phyloP scores from a whole-genome alignment of 371 early-diverging fungal species.

The Lichtheimia corymbifera region DNA sequence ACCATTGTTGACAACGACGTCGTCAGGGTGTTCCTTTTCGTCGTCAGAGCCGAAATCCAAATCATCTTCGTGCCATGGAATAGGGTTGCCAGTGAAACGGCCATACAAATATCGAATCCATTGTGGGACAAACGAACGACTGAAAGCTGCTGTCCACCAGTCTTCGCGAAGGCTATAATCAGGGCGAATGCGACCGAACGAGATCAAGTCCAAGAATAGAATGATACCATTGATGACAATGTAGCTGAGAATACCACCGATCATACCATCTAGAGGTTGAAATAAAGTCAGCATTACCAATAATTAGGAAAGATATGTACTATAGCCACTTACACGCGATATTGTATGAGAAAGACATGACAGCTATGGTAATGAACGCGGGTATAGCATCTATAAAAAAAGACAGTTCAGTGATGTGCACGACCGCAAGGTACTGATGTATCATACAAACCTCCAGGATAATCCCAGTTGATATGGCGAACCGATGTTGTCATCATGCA shows the following conservation, averaged over 20 bases:
- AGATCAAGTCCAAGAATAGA: slow-evolving; percentile 46
- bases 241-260: slow-evolving; percentile 64
- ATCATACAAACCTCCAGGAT: slow-evolving; percentile 42
- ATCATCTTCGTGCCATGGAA: slow-evolving; percentile 37
- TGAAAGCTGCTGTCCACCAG: slow-evolving; percentile 45
- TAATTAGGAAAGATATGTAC: too few relatives aligned
- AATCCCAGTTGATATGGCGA: slow-evolving; percentile 75
- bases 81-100: slow-evolving; percentile 26
- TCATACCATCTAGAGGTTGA: slow-evolving; percentile 48
- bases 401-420: too few relatives aligned
- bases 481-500: slow-evolving; percentile 76
- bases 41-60: slow-evolving; percentile 29
- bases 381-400: slow-evolving; percentile 61
- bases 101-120: slow-evolving; percentile 44
- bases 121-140: slow-evolving; percentile 33
- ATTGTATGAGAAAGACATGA: slow-evolving; percentile 79
- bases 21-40: neutral
- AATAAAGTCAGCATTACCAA: too few relatives aligned
- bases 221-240: slow-evolving; percentile 59
- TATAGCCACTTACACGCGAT: slow-evolving; percentile 46
- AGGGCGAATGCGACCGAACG: slow-evolving; percentile 52
- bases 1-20: too few relatives aligned
- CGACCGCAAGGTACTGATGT: too few relatives aligned
- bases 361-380: slow-evolving; percentile 72
- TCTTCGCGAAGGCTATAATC: slow-evolving; percentile 50